Base-by-base conservation (phyloP, 768 basidiomycete genomes). In the Lentinula boryana region DNA sequence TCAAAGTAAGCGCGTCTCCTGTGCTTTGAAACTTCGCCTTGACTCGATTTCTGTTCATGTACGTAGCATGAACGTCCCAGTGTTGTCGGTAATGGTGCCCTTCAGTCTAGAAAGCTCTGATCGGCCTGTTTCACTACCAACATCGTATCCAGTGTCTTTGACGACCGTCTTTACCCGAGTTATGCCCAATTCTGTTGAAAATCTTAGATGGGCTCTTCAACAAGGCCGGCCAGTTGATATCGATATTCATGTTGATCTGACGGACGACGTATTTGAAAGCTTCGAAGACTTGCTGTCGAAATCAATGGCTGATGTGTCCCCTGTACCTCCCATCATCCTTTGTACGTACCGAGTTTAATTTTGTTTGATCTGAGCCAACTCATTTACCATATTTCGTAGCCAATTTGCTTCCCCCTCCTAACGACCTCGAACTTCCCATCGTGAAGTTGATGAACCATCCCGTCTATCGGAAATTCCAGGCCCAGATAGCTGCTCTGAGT, bases 361-460 rank as follows among this genome's bases (percentile, higher is more conserved):
- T 16, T 44, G 6, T 43, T 27, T 59, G 23, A 21, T 31, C 44
- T 31, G 23, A 53, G 41, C 36, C 53, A 49, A 23, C 36, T 38
- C 36, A 46, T 38, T 50, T 66, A 36, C 63, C 62, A n/a, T 62
- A 49, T 61, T 40, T 54, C 52, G 50, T 68, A 94, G 92, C 87
- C 56, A 92, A 91, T 69, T 72, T 91, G 44, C 78, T 94, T 9
- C 92, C 91, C 48, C 92, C 92, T 40, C 88, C 91, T 0, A 83
- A 89, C 64, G 84, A 86, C 64, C 77, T 90, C 40, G 74, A 81
- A 56, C 69, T 88, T 48, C 88, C 91, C 1, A 87, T 91, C 61
- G 88, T 91, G 43, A 86, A 88, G 71, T 76, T 93, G 69, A 86
- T 93, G 79, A 88, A 84, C 52, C 88, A 92, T 66, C 85, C 89